These are phyloP conservation scores for Fusarium mundagurra DNA, from an alignment of 2,329 filamentous ascomycete species.

Conservation along the genomic window DNA sequence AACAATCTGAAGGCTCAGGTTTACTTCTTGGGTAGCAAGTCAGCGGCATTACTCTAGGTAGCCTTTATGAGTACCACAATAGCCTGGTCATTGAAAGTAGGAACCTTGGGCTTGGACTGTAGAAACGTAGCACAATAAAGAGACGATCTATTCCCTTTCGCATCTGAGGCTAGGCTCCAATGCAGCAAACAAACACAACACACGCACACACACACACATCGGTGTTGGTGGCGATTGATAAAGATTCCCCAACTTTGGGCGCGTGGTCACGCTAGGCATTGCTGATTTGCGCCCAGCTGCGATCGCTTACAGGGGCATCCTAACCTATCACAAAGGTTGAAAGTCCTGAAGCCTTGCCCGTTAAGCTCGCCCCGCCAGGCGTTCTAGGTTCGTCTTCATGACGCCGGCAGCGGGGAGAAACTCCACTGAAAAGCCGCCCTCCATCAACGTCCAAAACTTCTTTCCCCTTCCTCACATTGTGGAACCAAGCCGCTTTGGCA, in stretches of 20 bases:
- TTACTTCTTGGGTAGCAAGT: neutral
- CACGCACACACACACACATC: neutral
- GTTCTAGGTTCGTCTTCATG: constrained; percentile 26
- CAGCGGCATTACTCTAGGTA: neutral
- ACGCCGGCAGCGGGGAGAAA: constrained; percentile 40
- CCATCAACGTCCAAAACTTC: constrained; percentile 39
- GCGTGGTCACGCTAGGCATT: constrained; percentile 37
- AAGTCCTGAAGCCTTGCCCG: constrained; percentile 27
- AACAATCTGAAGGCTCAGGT: neutral
- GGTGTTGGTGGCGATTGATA: constrained; percentile 37
- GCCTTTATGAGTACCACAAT: neutral
- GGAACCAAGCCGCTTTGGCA: constrained; percentile 32
- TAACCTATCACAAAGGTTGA: constrained; percentile 22
- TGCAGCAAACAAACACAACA: neutral
- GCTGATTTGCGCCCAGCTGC: constrained; percentile 31
- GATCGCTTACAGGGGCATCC: constrained; percentile 18
- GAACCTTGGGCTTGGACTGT: neutral
- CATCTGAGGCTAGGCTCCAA: neutral
- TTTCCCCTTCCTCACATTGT: constrained; percentile 34
- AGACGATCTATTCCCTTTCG: neutral
- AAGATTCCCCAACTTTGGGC: constrained; percentile 25
- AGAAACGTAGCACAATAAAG: too few species aligned
- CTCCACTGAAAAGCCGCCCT: constrained; percentile 38
- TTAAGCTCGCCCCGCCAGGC: constrained; percentile 7
- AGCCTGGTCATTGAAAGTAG: neutral